These are phyloP conservation scores for Russula compacta DNA, from an alignment of 768 basidiomycete genomes.

Conservation along the genomic window DNA sequence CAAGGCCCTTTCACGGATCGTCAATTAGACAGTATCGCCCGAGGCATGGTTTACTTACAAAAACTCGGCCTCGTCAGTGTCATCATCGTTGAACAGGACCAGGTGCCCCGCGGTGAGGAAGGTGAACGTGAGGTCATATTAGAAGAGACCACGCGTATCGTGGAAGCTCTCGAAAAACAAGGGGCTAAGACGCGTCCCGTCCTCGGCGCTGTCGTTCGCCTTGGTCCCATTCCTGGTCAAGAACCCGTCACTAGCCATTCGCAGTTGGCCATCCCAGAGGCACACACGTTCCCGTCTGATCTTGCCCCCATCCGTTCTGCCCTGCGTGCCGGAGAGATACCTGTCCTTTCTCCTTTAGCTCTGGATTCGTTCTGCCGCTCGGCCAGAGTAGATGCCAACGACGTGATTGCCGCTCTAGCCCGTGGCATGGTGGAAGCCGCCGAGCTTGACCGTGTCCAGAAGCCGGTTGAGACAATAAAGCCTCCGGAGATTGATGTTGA, in stretches of 20 bases:
- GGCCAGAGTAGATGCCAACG: slow-evolving; percentile 76
- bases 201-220: slow-evolving; percentile 74
- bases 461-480: slow-evolving; percentile 27
- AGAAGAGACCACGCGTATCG: slow-evolving; percentile 81
- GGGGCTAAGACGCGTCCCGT: slow-evolving; percentile 85
- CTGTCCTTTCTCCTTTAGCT: slow-evolving; percentile 88
- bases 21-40: slow-evolving; percentile 88
- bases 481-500: slow-evolving; percentile 48
- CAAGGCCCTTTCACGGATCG: slow-evolving; percentile 92
- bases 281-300: slow-evolving; percentile 72
- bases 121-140: slow-evolving; percentile 58
- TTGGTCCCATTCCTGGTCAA: slow-evolving; percentile 65
- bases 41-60: slow-evolving; percentile 90
- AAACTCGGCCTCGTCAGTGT: slow-evolving; percentile 94
- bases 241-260: slow-evolving; percentile 27
- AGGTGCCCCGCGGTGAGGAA: slow-evolving; percentile 54
- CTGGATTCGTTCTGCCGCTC: slow-evolving; percentile 86
- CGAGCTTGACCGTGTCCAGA: slow-evolving; percentile 36
- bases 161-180: slow-evolving; percentile 71
- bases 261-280: slow-evolving; percentile 46
- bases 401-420: slow-evolving; percentile 79
- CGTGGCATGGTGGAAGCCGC: slow-evolving; percentile 67
- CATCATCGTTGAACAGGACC: slow-evolving; percentile 88
- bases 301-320: slow-evolving; percentile 82
- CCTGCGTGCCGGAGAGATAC: slow-evolving; percentile 89